Conservation (phyloP, 164 flowering plant species). For the Vitis riparia region DNA sequence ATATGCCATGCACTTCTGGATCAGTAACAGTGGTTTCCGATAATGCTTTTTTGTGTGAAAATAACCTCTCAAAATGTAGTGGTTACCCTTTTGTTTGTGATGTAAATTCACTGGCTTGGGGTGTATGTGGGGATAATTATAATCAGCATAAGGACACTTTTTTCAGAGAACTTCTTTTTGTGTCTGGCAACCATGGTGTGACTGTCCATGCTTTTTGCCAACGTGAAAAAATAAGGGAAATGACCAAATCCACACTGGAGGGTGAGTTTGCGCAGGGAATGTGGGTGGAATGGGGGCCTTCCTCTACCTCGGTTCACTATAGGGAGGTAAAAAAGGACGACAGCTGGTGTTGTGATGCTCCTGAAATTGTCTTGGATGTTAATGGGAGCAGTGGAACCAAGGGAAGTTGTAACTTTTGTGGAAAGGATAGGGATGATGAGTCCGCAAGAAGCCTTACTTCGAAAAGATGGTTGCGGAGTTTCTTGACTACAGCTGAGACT, state of each 20-base stretch:
- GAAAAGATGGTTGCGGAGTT: slow-evolving; percentile 76
- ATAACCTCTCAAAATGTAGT: slow-evolving; percentile 26
- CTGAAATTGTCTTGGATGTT: slow-evolving; percentile 17
- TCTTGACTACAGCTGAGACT: slow-evolving; percentile 54
- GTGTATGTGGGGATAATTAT: slow-evolving; percentile 62
- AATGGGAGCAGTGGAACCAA: slow-evolving; percentile 10
- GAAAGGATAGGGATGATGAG: slow-evolving; percentile 18
- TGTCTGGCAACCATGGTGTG: slow-evolving; percentile 70
- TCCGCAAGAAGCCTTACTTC: slow-evolving; percentile 26
- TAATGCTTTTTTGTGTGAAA: slow-evolving; percentile 20
- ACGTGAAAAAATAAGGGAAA: slow-evolving; percentile 21
- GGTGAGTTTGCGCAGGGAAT: slow-evolving; percentile 45
- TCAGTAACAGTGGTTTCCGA: slow-evolving; percentile 26
- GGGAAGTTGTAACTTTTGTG: no score
- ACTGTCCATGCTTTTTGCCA: slow-evolving; percentile 78
- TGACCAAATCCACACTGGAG: slow-evolving; percentile 16
- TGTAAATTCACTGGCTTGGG: slow-evolving; percentile 92
- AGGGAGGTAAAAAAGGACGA: slow-evolving; percentile 18
- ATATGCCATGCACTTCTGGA: slow-evolving; percentile 39
- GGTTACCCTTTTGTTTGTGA: slow-evolving; percentile 48
- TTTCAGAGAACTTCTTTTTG: slow-evolving; percentile 78
- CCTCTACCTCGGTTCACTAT: slow-evolving; percentile 14
- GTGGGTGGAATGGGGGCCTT: slow-evolving; percentile 97
- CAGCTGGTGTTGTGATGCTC: slow-evolving; percentile 13
- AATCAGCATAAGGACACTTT: slow-evolving; percentile 45